Conservation (phyloP, 2,329 filamentous ascomycete species). For the Endothia cerciana region DNA sequence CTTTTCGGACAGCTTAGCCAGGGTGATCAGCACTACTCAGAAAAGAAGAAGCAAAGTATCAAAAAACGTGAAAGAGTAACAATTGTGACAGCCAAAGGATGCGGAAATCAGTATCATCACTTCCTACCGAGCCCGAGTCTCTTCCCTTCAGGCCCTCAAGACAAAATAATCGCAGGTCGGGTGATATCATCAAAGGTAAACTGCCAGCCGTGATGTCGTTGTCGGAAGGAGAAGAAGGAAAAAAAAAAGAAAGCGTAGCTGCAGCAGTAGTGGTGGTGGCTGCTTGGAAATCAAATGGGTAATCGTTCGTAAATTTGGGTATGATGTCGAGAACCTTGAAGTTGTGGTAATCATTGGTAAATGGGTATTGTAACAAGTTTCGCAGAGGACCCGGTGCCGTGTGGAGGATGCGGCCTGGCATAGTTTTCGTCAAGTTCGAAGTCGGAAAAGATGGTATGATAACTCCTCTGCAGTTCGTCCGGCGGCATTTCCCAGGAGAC, state of each 20-base stretch:
- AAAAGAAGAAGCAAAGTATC: slow-evolving; percentile 11
- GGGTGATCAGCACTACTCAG: slow-evolving; percentile 10
- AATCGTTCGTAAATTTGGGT: slow-evolving; percentile 27
- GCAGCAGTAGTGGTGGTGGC: slow-evolving; percentile 13
- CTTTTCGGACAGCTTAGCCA: slow-evolving; percentile 15
- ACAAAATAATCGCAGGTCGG: not conserved
- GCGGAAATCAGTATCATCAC: slow-evolving; percentile 5
- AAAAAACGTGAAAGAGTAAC: slow-evolving; percentile 6
- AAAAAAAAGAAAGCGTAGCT: not conserved
- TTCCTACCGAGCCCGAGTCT: slow-evolving; percentile 16
- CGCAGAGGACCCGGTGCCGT: slow-evolving; percentile 6
- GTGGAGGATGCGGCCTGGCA: not conserved
- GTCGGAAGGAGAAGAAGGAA: not conserved
- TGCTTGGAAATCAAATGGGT: slow-evolving; percentile 25
- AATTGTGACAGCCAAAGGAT: not conserved
- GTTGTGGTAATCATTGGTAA: slow-evolving; percentile 5
- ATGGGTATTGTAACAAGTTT: slow-evolving; percentile 14
- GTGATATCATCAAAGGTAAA: slow-evolving; percentile 2
- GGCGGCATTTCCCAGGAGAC: not conserved
- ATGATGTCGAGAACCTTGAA: slow-evolving; percentile 18
- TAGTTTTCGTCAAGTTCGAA: not conserved
- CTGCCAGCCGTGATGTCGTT: slow-evolving; percentile 12
- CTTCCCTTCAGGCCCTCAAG: not conserved
- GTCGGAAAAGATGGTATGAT: not conserved
- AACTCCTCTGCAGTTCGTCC: not conserved